Evolutionary conservation across 805 yeast species (phyloP).

Genomic region (Candida hispaniensis): DNA sequence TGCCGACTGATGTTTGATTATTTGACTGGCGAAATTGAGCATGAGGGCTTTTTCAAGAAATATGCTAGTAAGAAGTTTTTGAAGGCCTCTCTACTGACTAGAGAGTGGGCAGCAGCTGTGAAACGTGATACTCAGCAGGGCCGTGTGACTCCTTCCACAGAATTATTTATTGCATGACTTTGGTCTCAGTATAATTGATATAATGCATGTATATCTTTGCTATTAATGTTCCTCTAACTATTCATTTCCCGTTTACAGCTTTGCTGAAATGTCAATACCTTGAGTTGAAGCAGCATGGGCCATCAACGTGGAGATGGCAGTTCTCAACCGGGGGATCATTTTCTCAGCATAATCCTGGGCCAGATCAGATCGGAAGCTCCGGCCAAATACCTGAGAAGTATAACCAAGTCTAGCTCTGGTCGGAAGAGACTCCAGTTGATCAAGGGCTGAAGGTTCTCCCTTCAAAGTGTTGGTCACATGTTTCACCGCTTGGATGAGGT

Average conservation of each 20-base stretch:
- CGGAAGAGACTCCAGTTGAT: constrained; percentile 5
- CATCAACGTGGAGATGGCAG: constrained; percentile 16
- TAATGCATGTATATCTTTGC: too few species aligned
- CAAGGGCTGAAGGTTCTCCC: constrained; percentile 3
- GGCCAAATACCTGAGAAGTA: constrained; percentile 25
- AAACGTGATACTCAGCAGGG: too few species aligned
- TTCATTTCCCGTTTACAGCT: constrained; percentile 2
- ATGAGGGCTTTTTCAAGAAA: constrained; percentile 87
- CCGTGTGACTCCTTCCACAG: too few species aligned
- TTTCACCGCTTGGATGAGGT: constrained; percentile 11
- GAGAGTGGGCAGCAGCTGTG: constrained; percentile 26
- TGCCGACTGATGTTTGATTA: constrained; percentile 68
- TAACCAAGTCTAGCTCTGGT: constrained; percentile 20
- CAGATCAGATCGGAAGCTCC: constrained; percentile 28
- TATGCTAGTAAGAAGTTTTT: constrained; percentile 82
- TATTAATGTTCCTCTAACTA: too few species aligned
- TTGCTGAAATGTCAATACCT: constrained; percentile 14
- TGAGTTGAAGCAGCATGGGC: constrained; percentile 16
- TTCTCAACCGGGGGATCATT: constrained; percentile 17
- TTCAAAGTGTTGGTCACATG: constrained; percentile 7
- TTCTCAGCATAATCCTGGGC: constrained; percentile 22
- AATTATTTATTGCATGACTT: too few species aligned
- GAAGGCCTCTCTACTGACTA: constrained; percentile 39
- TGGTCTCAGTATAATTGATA: too few species aligned
- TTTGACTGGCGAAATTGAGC: constrained; percentile 63